phyloP scores from a whole-genome alignment of 225 moss, liverwort and hornwort species.

The Bryoerythrophyllum caledonicum region DNA sequence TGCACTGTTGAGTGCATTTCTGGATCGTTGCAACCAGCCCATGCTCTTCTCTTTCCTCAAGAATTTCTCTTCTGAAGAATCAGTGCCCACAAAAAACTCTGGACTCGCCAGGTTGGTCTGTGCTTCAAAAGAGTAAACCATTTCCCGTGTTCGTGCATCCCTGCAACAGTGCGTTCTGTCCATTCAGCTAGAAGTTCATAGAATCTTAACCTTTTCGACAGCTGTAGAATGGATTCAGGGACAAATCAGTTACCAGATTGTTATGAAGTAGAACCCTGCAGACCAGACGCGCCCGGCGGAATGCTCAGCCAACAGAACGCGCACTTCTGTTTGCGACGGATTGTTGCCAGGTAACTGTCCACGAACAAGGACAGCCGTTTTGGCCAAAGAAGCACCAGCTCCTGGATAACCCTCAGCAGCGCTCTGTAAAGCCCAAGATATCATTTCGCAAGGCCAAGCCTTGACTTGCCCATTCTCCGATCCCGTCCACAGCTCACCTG shows the following conservation, averaged over 20 bases:
- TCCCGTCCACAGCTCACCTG: conserved; percentile 97
- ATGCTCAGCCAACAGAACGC: conserved; percentile 77
- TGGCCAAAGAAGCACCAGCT: conserved; percentile 54
- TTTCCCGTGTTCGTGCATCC: conserved; percentile 87
- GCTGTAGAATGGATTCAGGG: background rate
- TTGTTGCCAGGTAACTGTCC: conserved; percentile 44
- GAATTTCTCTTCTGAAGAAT: conserved; percentile 64
- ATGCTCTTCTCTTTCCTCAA: conserved; percentile 74
- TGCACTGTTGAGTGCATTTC: conserved; percentile 63
- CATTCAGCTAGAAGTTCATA: background rate
- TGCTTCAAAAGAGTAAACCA: conserved; percentile 63
- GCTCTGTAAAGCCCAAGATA: conserved; percentile 53
- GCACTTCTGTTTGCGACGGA: conserved; percentile 76
- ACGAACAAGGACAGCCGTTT: conserved; percentile 58
- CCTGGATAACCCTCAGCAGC: conserved; percentile 49
- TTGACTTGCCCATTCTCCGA: conserved; percentile 85
- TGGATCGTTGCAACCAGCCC: conserved; percentile 92
- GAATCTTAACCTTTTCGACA: no score
- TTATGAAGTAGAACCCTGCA: conserved; percentile 73
- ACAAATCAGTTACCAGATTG: conserved; percentile 68
- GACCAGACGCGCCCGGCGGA: conserved; percentile 88
- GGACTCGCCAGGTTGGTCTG: conserved; percentile 55
- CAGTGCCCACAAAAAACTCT: conserved; percentile 40
- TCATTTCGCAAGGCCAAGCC: conserved; percentile 81
- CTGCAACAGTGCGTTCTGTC: conserved; percentile 40